Evolutionary conservation across 768 basidiomycete genomes (phyloP).

Genomic region (Podaxis sp.): DNA sequence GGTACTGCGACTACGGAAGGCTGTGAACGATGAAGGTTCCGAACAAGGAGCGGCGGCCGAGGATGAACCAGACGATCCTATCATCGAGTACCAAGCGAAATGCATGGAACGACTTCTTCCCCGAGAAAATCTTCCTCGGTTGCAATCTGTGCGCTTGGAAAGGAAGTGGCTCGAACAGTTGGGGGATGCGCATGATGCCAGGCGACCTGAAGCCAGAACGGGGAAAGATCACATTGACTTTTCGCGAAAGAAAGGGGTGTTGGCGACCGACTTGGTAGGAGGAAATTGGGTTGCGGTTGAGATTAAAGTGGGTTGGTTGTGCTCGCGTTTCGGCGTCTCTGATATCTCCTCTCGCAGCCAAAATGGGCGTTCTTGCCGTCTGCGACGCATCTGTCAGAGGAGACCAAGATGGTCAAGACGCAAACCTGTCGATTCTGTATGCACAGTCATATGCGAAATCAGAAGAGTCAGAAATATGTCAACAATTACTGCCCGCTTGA

Average conservation of each 20-base stretch:
- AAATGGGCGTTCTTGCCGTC: slow-evolving; percentile 96
- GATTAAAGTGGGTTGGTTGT: slow-evolving; percentile 70
- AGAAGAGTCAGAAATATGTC: slow-evolving; percentile 36
- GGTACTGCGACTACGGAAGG: slow-evolving; percentile 79
- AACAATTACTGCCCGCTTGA: slow-evolving; percentile 86
- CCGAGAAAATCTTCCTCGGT: slow-evolving; percentile 51
- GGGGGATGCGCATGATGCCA: slow-evolving; percentile 39
- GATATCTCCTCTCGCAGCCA: slow-evolving; percentile 51
- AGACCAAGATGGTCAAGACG: slow-evolving; percentile 60
- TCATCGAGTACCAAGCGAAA: slow-evolving; percentile 55
- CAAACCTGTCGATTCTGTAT: slow-evolving; percentile 88
- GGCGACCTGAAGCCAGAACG: slow-evolving; percentile 59
- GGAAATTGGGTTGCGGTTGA: slow-evolving; percentile 72
- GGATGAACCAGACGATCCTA: slow-evolving; percentile 38
- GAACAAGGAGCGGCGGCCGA: background rate
- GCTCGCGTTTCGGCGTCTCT: slow-evolving; percentile 7
- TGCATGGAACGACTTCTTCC: slow-evolving; percentile 72
- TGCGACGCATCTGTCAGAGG: slow-evolving; percentile 54
- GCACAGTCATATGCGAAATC: slow-evolving; percentile 62
- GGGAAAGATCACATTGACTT: slow-evolving; percentile 60
- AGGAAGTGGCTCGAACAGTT: slow-evolving; percentile 62
- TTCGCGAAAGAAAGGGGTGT: slow-evolving; percentile 51
- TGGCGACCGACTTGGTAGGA: slow-evolving; percentile 82
- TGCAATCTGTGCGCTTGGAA: slow-evolving; percentile 50
- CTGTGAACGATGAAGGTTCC: slow-evolving; percentile 14